Evolutionary conservation across 257 asterid species (phyloP), one percentile per base, ranked within the genome.

Genomic region (Schizonepeta tenuifolia): DNA sequence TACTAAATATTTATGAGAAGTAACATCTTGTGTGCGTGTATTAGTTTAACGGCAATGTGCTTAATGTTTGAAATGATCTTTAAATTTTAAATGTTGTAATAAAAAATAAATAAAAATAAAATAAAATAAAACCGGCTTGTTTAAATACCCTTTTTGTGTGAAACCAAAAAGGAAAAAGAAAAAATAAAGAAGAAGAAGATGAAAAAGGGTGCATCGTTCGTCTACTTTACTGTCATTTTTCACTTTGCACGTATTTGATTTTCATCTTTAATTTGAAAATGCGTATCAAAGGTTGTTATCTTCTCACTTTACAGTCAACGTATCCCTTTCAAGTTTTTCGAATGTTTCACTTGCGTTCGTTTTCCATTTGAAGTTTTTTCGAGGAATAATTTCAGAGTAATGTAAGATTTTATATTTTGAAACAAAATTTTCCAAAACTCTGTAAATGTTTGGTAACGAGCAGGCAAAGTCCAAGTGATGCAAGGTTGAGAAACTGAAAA

Each of bases 201-300:
- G 20, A 35, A 49, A 55, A 56, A 62, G 33, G 15, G 46, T 28
- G 10, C 55, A 59, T 13, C 1, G 56, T n/a, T 20, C 15, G 6
- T 51, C 71, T 72, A 26, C 75, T 60, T 69, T 36, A 61, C 61
- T 69, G 72, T 62, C 54, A 53, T 40, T 17, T 55, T 14, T 43
- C 40, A 63, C 71, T 69, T 69, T 69, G 67, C 26, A 64, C 41
- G 20, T 68, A 50, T 49, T 69, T 7, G 28, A 17, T 73, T 67
- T 20, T 40, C 13, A 54, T 69, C 79, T 78, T 63, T 67, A 69
- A 78, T 68, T 78, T 62, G 76, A 78, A 78, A 68, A 54, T 47
- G 17, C 31, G 47, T 17, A 50, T 14, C 56, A 61, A 12, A 68
- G 67, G 43, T 54, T 64, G 69, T 64, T 20, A 65, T 65, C 24